Base-by-base conservation (phyloP, 257 asterid genomes). In the Penstemon eatonii region DNA sequence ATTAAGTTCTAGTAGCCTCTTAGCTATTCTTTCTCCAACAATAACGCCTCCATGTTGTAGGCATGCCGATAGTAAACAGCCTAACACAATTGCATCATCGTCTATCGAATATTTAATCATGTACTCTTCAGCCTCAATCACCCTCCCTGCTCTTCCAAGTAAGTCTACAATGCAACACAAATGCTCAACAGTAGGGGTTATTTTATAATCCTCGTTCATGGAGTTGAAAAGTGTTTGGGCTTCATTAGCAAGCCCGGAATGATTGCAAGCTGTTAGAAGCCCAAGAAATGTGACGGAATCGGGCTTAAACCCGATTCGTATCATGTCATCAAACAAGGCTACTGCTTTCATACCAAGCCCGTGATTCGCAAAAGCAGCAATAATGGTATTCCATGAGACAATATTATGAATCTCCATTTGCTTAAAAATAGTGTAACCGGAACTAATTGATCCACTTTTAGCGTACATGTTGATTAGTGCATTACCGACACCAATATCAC, bases 391-490 rank as follows among this genome's bases (percentile, higher is more conserved):
- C 96, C 95, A 90, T 0, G 96, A 88, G 56, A 88, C 84, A 62
- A 82, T 84, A 67, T 82, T 86, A 55, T 13, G 85, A 60, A 37
- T 51, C 68, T 59, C 73, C 90, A 84, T 83, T 57, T 36, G 83
- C 65, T 79, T 68, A 49, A 90, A 90, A 59, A 81, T 60, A 49
- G 76, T 40, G 57, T 43, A 53, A 0, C 76, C 84, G 52, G 75
- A 57, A 49, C 44, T 38, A 47, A 88, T 72, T 57, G 79, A 80
- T 11, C 95, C 96, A 50, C 85, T 82, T 68, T 88, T 90, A 33
- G 92, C 90, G 72, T 90, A 90, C 97, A 86, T 88, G 83, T 85
- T 90, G 42, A 90, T 70, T 33, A 90, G 89, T 5, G 96, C 85
- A 75, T 88, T 90, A 6, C 68, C 76, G 50, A 88, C 83, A 50